Base-by-base conservation (phyloP, 2,329 filamentous ascomycete species). In the Aspergillus puulaauensis region DNA sequence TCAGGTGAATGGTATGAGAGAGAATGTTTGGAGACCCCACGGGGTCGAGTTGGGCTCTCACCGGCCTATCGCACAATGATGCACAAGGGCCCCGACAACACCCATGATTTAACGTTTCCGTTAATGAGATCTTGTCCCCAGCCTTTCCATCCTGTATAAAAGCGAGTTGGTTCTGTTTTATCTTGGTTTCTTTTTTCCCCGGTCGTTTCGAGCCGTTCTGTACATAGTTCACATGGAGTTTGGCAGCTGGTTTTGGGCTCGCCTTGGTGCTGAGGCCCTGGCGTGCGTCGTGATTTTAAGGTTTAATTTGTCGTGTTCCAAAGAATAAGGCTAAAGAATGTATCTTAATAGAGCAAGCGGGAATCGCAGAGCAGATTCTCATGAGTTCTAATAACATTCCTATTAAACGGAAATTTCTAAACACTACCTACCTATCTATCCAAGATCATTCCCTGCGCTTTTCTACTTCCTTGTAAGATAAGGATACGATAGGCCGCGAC, bases 51-150 rank as follows among this genome's bases (percentile, higher is more conserved):
- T 54, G 51, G 46, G 49, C 24, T 48, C 54, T 37, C 54, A 19
- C 45, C 56, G 43, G 40, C 56, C 56, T 46, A 33, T 58, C 51
- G 46, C 33, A 19, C 40, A 17, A 31, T 33, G 15, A n/a, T n/a
- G 23, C 14, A n/a, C 51, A 46, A 52, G 52, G 52, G 40, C 35
- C 39, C 12, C 39, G 45, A 9, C 24, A 56, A 44, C 41, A 24
- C 11, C 31, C 3, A 37, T 39, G 17, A 54, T 39, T 33, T 40
- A 50, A 27, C 37, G 23, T 47, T 8, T 40, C 12, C 27, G 23
- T 39, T 44, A 40, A 48, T 50, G 9, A 21, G 9, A 15, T 4
- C 14, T 14, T 31, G 21, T 43, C 31, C 27, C 27, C 27, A 33
- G 17, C 40, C 17, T 43, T 49, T 45, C n/a, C 7, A 21, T 35